A percentile compares a stretch with the other conserved stretches of the same genome.
phyloP scores from a whole-genome alignment of 176 grass and related monocot genomes.

The Thalia dealbata region DNA sequence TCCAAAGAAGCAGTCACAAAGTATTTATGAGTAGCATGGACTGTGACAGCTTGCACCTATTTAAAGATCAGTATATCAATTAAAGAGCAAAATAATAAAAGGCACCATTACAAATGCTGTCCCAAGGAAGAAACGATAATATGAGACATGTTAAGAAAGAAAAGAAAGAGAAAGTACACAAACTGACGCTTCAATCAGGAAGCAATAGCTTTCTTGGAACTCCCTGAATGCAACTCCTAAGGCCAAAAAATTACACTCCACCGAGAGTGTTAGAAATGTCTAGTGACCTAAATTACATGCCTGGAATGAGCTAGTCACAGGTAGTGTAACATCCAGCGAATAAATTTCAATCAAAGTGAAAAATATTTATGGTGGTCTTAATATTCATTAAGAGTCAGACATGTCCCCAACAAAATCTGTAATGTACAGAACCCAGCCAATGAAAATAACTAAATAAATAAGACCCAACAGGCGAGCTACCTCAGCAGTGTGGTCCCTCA shows the following conservation, averaged over 20 bases:
- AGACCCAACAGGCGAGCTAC: slow-evolving; percentile 27
- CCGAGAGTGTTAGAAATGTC: too few relatives aligned
- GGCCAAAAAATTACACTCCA: too few relatives aligned
- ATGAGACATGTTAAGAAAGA: neutral
- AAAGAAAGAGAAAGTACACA: neutral
- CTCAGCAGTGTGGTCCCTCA: slow-evolving; percentile 85
- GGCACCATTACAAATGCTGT: too few relatives aligned
- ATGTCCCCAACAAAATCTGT: too few relatives aligned
- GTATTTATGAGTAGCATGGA: slow-evolving; percentile 94
- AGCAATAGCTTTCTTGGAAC: neutral
- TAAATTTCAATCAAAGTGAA: neutral
- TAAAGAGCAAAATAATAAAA: neutral
- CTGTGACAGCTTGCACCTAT: slow-evolving; percentile 92
- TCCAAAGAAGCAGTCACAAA: slow-evolving; percentile 87
- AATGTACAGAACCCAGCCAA: neutral
- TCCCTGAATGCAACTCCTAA: neutral
- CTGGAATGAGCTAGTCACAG: neutral
- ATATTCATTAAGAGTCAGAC: neutral
- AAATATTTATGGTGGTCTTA: neutral
- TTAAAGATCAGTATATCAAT: neutral
- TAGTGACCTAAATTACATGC: too few relatives aligned
- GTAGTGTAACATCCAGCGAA: neutral
- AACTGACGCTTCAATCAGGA: neutral
- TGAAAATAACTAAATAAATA: neutral
- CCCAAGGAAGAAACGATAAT: neutral